These are phyloP conservation scores for Chenopodium formosanum DNA, from an alignment of 148 eudicot species.

Conservation along the genomic window DNA sequence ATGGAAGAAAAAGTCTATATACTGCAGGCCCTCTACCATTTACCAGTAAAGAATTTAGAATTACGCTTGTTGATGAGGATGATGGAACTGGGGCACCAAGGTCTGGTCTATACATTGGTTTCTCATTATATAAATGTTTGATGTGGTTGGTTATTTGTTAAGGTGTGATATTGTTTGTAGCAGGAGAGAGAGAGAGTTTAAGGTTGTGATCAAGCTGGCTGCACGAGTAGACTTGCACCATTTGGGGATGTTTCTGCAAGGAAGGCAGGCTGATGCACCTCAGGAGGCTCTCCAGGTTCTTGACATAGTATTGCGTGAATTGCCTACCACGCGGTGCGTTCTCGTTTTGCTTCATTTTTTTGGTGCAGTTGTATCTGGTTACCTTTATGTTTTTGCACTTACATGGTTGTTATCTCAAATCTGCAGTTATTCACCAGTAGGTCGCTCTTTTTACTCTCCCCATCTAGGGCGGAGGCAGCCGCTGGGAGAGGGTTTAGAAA, in stretches of 20 bases:
- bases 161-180: conserved; percentile 1
- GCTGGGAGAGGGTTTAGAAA: conserved; percentile 70
- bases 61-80: conserved; percentile 63
- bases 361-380: background rate
- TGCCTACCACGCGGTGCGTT: conserved; percentile 57
- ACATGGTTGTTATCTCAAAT: background rate
- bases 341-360: background rate
- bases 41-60: conserved; percentile 54
- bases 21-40: conserved; percentile 91
- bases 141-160: background rate
- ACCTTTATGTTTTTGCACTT: background rate
- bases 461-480: conserved; percentile 57
- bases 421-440: conserved; percentile 57
- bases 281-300: conserved; percentile 80
- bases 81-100: conserved; percentile 62
- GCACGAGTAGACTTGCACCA: conserved; percentile 72
- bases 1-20: conserved; percentile 81
- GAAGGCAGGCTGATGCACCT: conserved; percentile 73
- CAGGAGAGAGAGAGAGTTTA: conserved; percentile 63
- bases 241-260: conserved; percentile 55
- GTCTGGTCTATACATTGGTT: conserved; percentile 21
- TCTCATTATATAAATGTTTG: background rate
- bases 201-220: conserved; percentile 63
- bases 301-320: conserved; percentile 70
- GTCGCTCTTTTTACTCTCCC: conserved; percentile 73